A percentile compares a stretch with the other conserved stretches of the same genome.
Conservation (phyloP, 306 rosid species). For the Rubus idaeus region DNA sequence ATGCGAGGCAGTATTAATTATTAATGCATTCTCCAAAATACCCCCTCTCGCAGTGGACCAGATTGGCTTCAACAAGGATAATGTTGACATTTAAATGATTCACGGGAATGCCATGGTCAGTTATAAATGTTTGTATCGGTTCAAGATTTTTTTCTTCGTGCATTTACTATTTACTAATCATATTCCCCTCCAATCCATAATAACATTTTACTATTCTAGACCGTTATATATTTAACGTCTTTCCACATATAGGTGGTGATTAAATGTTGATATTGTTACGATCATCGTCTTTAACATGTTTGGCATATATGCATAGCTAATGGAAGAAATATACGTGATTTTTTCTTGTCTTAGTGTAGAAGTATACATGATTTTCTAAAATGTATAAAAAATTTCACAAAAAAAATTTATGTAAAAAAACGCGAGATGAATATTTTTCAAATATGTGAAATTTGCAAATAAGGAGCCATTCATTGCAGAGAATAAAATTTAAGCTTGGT, state of each 20-base stretch:
- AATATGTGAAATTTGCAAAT: neutral
- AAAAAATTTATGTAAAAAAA: neutral
- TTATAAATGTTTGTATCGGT: neutral
- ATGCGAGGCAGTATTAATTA: neutral
- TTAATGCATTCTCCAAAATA: neutral
- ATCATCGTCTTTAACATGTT: neutral
- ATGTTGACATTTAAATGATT: neutral
- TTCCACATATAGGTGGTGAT: neutral
- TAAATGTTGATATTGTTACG: neutral
- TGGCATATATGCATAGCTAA: neutral
- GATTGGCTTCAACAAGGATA: no score
- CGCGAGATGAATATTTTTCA: neutral
- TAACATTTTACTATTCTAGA: neutral
- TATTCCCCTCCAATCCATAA: neutral
- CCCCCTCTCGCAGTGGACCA: neutral
- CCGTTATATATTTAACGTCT: constrained; percentile 5
- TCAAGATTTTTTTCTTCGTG: neutral
- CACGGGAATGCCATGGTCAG: constrained; percentile 15
- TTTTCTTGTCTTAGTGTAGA: neutral
- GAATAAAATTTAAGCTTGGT: neutral
- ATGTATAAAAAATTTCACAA: neutral
- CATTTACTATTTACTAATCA: neutral
- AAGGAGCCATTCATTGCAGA: neutral
- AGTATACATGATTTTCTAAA: neutral
- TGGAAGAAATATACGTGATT: neutral